These are phyloP conservation scores for Phanerochaete sordida DNA, from an alignment of 768 basidiomycete species.

Conservation along the genomic window DNA sequence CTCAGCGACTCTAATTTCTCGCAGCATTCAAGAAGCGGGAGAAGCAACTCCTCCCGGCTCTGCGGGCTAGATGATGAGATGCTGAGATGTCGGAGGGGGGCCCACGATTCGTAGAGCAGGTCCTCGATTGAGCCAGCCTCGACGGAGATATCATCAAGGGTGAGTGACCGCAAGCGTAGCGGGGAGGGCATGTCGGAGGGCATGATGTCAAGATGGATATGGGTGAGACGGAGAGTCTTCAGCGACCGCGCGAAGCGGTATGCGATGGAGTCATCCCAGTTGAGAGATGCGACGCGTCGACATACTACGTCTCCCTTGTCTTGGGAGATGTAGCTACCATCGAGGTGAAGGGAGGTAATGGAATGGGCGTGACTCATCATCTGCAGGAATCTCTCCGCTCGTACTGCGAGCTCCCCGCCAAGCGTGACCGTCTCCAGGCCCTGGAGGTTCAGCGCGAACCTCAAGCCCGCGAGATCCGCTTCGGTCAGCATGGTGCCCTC, in stretches of 20 bases:
- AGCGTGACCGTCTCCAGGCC: not conserved
- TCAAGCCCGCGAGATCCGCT: slow-evolving; percentile 30
- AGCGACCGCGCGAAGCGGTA: slow-evolving; percentile 41
- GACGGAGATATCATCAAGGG: slow-evolving; percentile 43
- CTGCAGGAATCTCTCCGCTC: slow-evolving; percentile 46
- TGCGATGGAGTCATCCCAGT: slow-evolving; percentile 51
- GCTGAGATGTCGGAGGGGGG: slow-evolving; percentile 32
- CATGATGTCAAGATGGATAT: slow-evolving; percentile 42
- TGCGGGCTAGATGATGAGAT: slow-evolving; percentile 32
- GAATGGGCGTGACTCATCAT: slow-evolving; percentile 36
- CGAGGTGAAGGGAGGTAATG: slow-evolving; percentile 42
- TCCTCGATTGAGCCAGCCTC: slow-evolving; percentile 38
- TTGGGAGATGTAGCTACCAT: slow-evolving; percentile 36
- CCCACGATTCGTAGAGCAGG: slow-evolving; percentile 31
- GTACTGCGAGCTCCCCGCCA: slow-evolving; percentile 39
- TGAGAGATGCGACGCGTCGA: slow-evolving; percentile 35
- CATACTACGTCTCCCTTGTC: slow-evolving; percentile 15
- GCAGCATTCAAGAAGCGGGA: slow-evolving; percentile 38
- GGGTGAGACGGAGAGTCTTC: slow-evolving; percentile 37
- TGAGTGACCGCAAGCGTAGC: slow-evolving; percentile 34
- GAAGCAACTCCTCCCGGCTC: slow-evolving; percentile 39
- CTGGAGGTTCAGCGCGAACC: slow-evolving; percentile 37
- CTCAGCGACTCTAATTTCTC: slow-evolving; percentile 36
- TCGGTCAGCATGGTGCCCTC: slow-evolving; percentile 11
- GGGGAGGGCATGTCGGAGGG: slow-evolving; percentile 31